Evolutionary conservation across 2,329 filamentous ascomycete species (phyloP), one percentile per base, ranked within the genome.

Genomic region (Monosporascus sp.): DNA sequence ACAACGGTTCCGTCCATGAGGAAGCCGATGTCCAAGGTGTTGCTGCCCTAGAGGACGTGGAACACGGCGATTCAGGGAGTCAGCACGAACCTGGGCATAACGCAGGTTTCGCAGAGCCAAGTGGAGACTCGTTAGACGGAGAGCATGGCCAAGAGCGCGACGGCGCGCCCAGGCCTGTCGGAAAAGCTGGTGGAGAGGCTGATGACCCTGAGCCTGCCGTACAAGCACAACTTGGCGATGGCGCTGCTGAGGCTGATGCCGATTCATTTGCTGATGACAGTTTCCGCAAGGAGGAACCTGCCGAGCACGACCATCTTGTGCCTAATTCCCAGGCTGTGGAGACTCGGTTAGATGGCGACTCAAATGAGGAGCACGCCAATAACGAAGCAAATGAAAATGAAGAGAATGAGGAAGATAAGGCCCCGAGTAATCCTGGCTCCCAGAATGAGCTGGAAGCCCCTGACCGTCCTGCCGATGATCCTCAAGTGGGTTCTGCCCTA

Each of bases 311-410:
- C 17, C 22, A 50, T 39, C 37, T 15, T 14, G 31, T 35, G 18
- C 8, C 53, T 48, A 43, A 52, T 38, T 37, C 25, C 3, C 51
- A 54, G 37, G 38, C 37, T 44, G 50, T 52, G 7, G 56, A 60
- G 52, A 55, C 62, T 48, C 60, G 61, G 47, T 22, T 56, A 60
- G 60, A 54, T 52, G 55, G 48, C 48, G 53, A 58, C 48, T 57
- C 53, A 20, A 54, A 61, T 52, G 25, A 47, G 24, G 58, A 63
- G 43, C 25, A 53, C 47, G 41, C 58, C 54, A 55, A 66, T 59
- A 58, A 58, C 37, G 56, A 58, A 41, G 27, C 49, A 20, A 46
- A 48, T 39, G 43, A 45, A 27, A 50, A 56, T 51, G 53, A 55
- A 43, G 49, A 52, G 24, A 41, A 37, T 37, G 25, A 48, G 41